A percentile compares a stretch with the other conserved stretches of the same genome.
These are phyloP conservation scores for Phytophthora pini DNA, from an alignment of 352 stramenopile species.

Conservation along the genomic window DNA sequence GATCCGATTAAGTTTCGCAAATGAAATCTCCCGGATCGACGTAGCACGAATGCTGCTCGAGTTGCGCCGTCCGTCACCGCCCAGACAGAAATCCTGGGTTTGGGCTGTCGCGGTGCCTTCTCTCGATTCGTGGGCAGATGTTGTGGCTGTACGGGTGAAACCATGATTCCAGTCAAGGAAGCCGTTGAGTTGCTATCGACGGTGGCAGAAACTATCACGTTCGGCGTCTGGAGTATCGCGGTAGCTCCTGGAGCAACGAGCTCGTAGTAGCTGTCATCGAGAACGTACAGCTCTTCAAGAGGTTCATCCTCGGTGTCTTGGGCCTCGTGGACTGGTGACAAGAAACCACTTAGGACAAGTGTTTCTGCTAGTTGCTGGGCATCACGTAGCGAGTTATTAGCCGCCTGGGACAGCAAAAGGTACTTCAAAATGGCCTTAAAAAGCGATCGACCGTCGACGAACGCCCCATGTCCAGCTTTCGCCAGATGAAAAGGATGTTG, in stretches of 20 bases:
- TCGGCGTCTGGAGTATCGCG: slow-evolving; percentile 11
- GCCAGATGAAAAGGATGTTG: slow-evolving; percentile 35
- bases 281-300: slow-evolving; percentile 38
- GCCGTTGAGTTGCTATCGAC: slow-evolving; percentile 17
- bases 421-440: slow-evolving; percentile 37
- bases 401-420: slow-evolving; percentile 38
- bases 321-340: slow-evolving; percentile 36
- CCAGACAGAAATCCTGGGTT: slow-evolving; percentile 37
- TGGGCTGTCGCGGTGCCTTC: slow-evolving; percentile 6
- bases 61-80: slow-evolving; percentile 44
- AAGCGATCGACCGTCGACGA: slow-evolving; percentile 49
- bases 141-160: slow-evolving; percentile 18
- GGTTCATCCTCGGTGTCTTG: slow-evolving; percentile 24
- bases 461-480: slow-evolving; percentile 31
- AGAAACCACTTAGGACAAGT: slow-evolving; percentile 43
- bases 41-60: slow-evolving; percentile 39
- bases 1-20: slow-evolving; percentile 16
- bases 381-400: slow-evolving; percentile 35
- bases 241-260: slow-evolving; percentile 49
- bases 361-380: slow-evolving; percentile 40
- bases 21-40: slow-evolving; percentile 9
- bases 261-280: slow-evolving; percentile 50
- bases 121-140: slow-evolving; percentile 1
- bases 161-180: slow-evolving; percentile 14
- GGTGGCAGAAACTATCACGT: slow-evolving; percentile 18